phyloP scores from a whole-genome alignment of 768 basidiomycete species.

The Lactarius trivialis region DNA sequence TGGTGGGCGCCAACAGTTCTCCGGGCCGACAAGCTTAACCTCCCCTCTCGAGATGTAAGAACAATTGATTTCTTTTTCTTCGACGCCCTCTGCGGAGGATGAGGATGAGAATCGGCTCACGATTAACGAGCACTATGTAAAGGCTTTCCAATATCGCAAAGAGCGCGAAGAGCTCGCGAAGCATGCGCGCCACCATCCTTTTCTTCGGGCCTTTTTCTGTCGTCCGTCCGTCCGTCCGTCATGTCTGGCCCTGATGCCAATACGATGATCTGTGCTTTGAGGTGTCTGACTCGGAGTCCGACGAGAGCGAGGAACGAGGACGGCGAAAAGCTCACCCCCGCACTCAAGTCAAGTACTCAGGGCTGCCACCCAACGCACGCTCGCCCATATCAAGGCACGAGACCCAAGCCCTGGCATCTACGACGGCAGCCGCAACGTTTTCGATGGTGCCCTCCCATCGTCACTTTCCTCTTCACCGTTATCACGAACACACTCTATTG shows the following conservation, averaged over 20 bases:
- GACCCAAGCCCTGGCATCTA: constrained; percentile 92
- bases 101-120: constrained; percentile 44
- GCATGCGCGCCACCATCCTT: constrained; percentile 41
- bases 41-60: constrained; percentile 9
- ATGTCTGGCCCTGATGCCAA: constrained; percentile 75
- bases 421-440: constrained; percentile 58
- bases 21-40: neutral
- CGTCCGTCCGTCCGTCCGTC: too few species aligned
- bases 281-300: constrained; percentile 59
- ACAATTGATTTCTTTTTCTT: constrained; percentile 15
- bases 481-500: neutral
- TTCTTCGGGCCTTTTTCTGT: neutral
- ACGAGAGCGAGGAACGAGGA: constrained; percentile 89
- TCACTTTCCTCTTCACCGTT: neutral
- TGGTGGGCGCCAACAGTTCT: neutral
- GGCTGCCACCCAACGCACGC: constrained; percentile 86
- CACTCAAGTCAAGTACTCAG: too few species aligned
- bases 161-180: constrained; percentile 80
- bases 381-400: constrained; percentile 74
- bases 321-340: constrained; percentile 90
- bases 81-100: constrained; percentile 27
- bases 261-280: constrained; percentile 38
- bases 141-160: constrained; percentile 77
- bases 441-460: constrained; percentile 52
- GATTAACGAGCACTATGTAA: constrained; percentile 71